Percentiles rank a stretch among this genome's conserved stretches.
Conservation (phyloP, 31 red algal species). For the Pterothamnion heteromorphum region DNA sequence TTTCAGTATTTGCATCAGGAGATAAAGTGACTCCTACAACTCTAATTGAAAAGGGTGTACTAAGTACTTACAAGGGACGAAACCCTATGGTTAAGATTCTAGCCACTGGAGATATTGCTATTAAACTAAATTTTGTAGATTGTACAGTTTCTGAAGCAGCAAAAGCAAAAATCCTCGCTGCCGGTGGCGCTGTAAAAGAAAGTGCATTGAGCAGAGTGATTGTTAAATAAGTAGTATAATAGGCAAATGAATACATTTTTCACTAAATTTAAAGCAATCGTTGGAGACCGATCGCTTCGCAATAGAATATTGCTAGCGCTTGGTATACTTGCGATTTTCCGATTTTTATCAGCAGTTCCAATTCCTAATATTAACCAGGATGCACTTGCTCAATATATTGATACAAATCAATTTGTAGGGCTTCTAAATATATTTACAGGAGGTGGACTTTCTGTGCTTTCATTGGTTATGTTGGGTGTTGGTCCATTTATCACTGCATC, state of each 20-base stretch:
- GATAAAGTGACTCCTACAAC: background rate
- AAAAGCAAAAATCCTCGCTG: background rate
- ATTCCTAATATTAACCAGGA: background rate
- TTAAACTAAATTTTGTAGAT: background rate
- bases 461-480: background rate
- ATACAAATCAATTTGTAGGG: background rate
- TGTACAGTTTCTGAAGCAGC: background rate
- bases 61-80: background rate
- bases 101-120: background rate
- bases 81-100: background rate
- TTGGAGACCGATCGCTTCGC: background rate
- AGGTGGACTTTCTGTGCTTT: background rate
- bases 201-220: background rate
- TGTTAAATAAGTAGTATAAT: too few species aligned
- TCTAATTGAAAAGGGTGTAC: background rate
- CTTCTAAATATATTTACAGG: conserved; percentile 26
- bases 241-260: background rate
- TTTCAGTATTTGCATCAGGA: background rate
- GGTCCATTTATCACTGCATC: conserved; percentile 3
- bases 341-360: background rate
- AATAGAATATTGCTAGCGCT: background rate
- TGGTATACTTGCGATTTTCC: background rate
- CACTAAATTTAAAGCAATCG: background rate
- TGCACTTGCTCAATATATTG: background rate
- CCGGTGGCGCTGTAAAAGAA: conserved; percentile 7